These are phyloP conservation scores for Novakomyces olei DNA, from an alignment of 805 yeast species.

Conservation along the genomic window DNA sequence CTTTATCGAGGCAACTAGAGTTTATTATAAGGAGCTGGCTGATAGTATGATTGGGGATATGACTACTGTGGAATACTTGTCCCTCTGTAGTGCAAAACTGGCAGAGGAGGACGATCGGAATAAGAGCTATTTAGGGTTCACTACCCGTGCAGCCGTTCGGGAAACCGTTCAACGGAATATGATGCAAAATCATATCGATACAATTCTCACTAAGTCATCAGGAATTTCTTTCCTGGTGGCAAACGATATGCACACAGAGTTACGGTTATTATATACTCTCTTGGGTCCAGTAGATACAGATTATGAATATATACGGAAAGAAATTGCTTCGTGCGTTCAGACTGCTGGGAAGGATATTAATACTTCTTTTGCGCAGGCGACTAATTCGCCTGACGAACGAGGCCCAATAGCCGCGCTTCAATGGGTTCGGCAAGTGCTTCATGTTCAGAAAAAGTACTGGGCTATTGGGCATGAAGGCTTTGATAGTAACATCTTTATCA, in stretches of 20 bases:
- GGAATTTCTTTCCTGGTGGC: conserved; percentile 39
- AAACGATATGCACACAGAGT: conserved; percentile 23
- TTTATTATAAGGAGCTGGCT: conserved; percentile 31
- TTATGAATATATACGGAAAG: conserved; percentile 26
- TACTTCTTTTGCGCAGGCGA: background rate
- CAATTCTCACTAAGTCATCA: conserved; percentile 31
- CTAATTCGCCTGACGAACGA: background rate
- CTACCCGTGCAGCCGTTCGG: too few relatives aligned
- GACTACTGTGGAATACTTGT: conserved; percentile 35
- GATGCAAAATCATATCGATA: conserved; percentile 32
- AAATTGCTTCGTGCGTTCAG: conserved; percentile 26
- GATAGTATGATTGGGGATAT: conserved; percentile 20
- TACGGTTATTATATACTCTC: conserved; percentile 28
- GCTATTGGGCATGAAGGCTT: conserved; percentile 28
- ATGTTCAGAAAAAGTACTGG: conserved; percentile 29
- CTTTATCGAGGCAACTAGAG: conserved; percentile 31
- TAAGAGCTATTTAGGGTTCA: conserved; percentile 29
- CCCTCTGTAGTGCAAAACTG: conserved; percentile 29
- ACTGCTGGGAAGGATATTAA: conserved; percentile 24
- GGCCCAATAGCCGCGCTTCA: conserved; percentile 24
- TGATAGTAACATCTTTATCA: conserved; percentile 26
- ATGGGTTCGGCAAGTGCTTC: conserved; percentile 43
- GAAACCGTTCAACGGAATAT: too few relatives aligned
- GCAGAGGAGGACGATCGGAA: conserved; percentile 40
- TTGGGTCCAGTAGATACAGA: conserved; percentile 32